Evolutionary conservation across 257 asterid genomes (phyloP).

Genomic region (Nicotiana sylvestris): DNA sequence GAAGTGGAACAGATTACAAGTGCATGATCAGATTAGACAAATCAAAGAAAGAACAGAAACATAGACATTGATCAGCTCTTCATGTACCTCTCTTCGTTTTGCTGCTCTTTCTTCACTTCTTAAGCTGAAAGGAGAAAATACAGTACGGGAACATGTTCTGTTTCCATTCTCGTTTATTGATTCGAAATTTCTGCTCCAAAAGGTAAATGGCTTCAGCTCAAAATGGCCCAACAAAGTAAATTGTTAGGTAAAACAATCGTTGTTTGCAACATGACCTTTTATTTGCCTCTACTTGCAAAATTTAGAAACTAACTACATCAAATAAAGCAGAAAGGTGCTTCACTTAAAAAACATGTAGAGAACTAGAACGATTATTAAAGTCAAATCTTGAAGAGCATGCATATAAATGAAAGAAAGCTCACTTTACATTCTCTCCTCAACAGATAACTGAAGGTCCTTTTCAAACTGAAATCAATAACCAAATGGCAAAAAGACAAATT

Average conservation of each 20-base stretch:
- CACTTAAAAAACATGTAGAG: neutral
- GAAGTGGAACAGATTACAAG: constrained; percentile 10
- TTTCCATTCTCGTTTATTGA: constrained; percentile 28
- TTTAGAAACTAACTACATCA: neutral
- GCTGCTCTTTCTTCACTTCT: constrained; percentile 84
- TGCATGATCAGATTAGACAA: neutral
- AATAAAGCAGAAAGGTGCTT: neutral
- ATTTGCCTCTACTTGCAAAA: neutral
- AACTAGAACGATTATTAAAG: neutral
- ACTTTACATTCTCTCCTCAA: neutral
- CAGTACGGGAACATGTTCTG: constrained; percentile 32
- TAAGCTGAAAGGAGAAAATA: constrained; percentile 53
- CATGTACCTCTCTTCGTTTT: constrained; percentile 76
- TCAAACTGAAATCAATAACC: neutral
- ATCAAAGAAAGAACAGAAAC: neutral
- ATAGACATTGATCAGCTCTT: neutral
- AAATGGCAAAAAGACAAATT: neutral
- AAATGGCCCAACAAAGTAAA: neutral
- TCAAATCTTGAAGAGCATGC: neutral
- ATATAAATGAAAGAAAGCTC: neutral
- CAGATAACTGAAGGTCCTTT: neutral
- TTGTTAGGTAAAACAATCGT: neutral
- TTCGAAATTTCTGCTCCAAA: constrained; percentile 39
- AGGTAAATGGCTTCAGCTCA: neutral
- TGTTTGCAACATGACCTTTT: neutral